Evolutionary conservation across 352 stramenopile species (phyloP).

Genomic region (Globisporangium takayamanum): DNA sequence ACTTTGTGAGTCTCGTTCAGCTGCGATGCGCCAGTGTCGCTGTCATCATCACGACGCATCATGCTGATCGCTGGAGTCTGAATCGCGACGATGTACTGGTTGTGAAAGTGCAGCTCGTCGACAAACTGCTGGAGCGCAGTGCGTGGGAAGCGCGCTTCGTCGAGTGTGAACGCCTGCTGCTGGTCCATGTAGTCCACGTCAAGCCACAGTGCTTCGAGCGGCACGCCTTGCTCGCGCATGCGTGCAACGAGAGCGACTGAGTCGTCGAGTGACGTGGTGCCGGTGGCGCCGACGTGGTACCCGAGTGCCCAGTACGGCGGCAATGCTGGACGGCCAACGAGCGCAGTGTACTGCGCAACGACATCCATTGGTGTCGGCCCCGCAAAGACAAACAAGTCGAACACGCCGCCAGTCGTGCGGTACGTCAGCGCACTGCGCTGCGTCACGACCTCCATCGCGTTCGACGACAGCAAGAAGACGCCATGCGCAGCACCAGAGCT

Average conservation of each 20-base stretch:
- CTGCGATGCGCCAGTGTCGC: neutral
- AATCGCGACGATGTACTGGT: conserved; percentile 69
- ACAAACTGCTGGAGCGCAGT: conserved; percentile 46
- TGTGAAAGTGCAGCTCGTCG: conserved; percentile 75
- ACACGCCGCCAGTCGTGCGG: conserved; percentile 64
- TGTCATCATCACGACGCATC: neutral
- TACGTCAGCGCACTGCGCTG: conserved; percentile 65
- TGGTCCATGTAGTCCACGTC: conserved; percentile 60
- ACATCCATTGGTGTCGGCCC: conserved; percentile 53
- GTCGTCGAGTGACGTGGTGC: conserved; percentile 29
- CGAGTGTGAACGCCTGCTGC: conserved; percentile 49
- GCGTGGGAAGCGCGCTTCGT: conserved; percentile 43
- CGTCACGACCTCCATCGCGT: conserved; percentile 83
- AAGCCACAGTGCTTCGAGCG: conserved; percentile 78
- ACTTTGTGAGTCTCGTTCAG: neutral
- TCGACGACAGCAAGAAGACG: conserved; percentile 73
- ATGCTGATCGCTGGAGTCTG: conserved; percentile 56
- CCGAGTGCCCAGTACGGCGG: conserved; percentile 83
- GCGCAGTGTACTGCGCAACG: conserved; percentile 58
- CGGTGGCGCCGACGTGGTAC: conserved; percentile 64
- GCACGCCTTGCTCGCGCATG: conserved; percentile 38
- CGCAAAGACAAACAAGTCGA: conserved; percentile 79
- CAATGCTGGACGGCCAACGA: conserved; percentile 72
- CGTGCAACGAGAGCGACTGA: conserved; percentile 26
- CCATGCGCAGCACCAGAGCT: conserved; percentile 49